These are phyloP conservation scores for Epichloe elymi DNA, from an alignment of 2,329 filamentous ascomycete species.

Conservation along the genomic window DNA sequence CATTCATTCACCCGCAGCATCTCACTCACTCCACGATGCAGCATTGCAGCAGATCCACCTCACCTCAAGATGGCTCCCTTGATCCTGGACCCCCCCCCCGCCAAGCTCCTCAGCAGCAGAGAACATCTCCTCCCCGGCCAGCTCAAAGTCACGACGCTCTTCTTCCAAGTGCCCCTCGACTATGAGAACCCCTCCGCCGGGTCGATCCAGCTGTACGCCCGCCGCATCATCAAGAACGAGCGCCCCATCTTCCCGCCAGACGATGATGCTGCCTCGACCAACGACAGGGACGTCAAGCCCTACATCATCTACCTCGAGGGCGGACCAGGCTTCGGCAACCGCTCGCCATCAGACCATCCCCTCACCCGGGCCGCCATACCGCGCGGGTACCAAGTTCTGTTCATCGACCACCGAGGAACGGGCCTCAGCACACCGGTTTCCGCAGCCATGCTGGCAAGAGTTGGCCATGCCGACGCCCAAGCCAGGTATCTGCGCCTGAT, in stretches of 20 bases:
- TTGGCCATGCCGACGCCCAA: slow-evolving; percentile 41
- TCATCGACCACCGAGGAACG: slow-evolving; percentile 84
- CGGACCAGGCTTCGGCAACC: slow-evolving; percentile 69
- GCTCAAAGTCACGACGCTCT: slow-evolving; percentile 64
- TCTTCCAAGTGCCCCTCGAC: slow-evolving; percentile 78
- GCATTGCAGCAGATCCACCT: no score
- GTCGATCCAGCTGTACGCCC: slow-evolving; percentile 63
- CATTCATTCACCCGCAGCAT: no score
- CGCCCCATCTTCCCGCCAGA: slow-evolving; percentile 38
- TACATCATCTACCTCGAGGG: slow-evolving; percentile 69
- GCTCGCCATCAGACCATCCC: slow-evolving; percentile 57
- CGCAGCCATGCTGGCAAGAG: slow-evolving; percentile 48
- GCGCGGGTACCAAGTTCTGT: slow-evolving; percentile 72
- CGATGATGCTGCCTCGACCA: slow-evolving; percentile 9
- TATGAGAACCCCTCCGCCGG: slow-evolving; percentile 49
- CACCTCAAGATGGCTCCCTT: slow-evolving; percentile 3
- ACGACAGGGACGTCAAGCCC: slow-evolving; percentile 26
- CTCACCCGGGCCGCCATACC: slow-evolving; percentile 60
- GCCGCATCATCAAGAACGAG: slow-evolving; percentile 56
- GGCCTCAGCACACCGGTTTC: slow-evolving; percentile 74
- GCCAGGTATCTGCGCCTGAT: slow-evolving; percentile 73
- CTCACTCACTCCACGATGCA: background rate
- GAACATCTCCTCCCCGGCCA: slow-evolving; percentile 43
- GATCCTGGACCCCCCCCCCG: slow-evolving; percentile 19
- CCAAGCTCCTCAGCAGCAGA: slow-evolving; percentile 27